These are phyloP conservation scores for Kwoniella botswanensis DNA, from an alignment of 768 basidiomycete genomes.

Conservation along the genomic window DNA sequence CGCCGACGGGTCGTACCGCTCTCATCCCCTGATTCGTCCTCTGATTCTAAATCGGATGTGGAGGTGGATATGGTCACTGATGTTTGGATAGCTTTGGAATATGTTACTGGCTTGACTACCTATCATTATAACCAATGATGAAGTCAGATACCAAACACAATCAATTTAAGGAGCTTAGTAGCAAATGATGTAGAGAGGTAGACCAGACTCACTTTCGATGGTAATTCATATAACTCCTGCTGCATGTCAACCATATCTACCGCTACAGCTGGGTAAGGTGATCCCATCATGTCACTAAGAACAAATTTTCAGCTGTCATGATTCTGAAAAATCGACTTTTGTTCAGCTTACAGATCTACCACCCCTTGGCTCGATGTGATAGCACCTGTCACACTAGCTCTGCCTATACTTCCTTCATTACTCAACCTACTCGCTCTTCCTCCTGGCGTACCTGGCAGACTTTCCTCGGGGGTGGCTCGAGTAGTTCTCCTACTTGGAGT, in stretches of 20 bases:
- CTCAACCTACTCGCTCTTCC: conserved; percentile 40
- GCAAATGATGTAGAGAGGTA: conserved; percentile 10
- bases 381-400: conserved; percentile 19
- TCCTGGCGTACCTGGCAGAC: conserved; percentile 39
- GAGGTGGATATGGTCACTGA: conserved; percentile 33
- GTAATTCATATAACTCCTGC: conserved; percentile 86
- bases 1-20: conserved; percentile 55
- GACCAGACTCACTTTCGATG: conserved; percentile 69
- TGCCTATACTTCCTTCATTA: conserved; percentile 28
- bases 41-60: conserved; percentile 28
- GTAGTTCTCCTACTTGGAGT: conserved; percentile 43
- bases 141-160: neutral
- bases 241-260: conserved; percentile 87
- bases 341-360: conserved; percentile 34
- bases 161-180: neutral
- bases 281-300: conserved; percentile 27
- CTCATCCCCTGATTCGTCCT: conserved; percentile 66
- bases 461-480: conserved; percentile 26
- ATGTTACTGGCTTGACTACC: conserved; percentile 49
- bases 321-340: neutral
- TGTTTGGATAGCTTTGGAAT: conserved; percentile 58
- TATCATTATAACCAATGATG: conserved; percentile 2
- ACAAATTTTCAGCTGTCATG: neutral
- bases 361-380: conserved; percentile 14
- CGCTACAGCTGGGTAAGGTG: conserved; percentile 60